These are phyloP conservation scores for Tylopilus sp. DNA, from an alignment of 1,284 basidiomycete species.

Conservation along the genomic window DNA sequence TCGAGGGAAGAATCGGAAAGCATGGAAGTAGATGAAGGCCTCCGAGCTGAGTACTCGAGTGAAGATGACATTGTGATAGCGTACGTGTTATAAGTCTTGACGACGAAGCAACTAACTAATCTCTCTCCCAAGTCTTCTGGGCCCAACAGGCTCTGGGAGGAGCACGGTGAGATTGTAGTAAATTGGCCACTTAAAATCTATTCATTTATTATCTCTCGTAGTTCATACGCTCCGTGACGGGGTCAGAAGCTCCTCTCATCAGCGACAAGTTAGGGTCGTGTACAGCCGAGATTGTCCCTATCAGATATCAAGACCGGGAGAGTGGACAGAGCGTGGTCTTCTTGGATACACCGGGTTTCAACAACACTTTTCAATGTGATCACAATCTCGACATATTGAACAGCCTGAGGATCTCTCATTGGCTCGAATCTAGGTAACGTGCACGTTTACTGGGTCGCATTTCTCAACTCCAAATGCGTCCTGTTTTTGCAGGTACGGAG, in stretches of 20 bases:
- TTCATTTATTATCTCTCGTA: conserved; percentile 14
- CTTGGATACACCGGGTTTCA: conserved; percentile 36
- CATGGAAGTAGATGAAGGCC: too few species aligned
- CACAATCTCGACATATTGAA: conserved; percentile 28
- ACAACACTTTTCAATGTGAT: conserved; percentile 29
- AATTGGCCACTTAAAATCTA: too few species aligned
- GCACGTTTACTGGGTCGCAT: not conserved
- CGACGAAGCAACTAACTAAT: not conserved
- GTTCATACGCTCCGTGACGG: conserved; percentile 39
- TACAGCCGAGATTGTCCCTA: conserved; percentile 25
- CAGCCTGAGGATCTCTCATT: conserved; percentile 39
- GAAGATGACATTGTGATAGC: conserved; percentile 21
- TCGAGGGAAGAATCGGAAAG: too few species aligned
- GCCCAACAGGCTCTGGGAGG: conserved; percentile 37
- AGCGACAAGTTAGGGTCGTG: conserved; percentile 25
- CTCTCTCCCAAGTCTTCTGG: conserved; percentile 29
- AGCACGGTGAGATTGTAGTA: conserved; percentile 22
- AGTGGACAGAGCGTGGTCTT: conserved; percentile 18
- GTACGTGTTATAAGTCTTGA: conserved; percentile 20
- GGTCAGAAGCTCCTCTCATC: conserved; percentile 7
- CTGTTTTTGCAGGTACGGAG: conserved; percentile 38
- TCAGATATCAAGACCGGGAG: conserved; percentile 18
- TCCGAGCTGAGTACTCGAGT: too few species aligned
- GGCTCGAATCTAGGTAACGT: conserved; percentile 32
- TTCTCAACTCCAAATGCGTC: not conserved